These are phyloP conservation scores for Aaosphaeria arxii DNA, from an alignment of 2,329 filamentous ascomycete genomes.

Conservation along the genomic window DNA sequence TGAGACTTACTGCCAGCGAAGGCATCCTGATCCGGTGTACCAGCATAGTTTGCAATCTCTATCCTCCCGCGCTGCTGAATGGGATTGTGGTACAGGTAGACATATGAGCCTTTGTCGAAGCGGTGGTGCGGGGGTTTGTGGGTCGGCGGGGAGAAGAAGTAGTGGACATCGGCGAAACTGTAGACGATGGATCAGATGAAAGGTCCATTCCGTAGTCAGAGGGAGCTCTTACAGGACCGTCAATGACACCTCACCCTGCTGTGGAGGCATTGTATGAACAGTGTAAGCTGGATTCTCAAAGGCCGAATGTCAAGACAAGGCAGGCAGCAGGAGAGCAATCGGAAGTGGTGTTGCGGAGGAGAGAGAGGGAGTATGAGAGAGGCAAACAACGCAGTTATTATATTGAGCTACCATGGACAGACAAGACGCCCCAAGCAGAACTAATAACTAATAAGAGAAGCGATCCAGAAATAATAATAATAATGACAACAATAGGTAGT, in stretches of 20 bases:
- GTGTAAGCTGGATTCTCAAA: slow-evolving; percentile 2
- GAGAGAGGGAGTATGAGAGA: background rate
- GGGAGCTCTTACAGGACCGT: slow-evolving; percentile 43
- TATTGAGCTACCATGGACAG: background rate
- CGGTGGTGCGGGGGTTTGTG: slow-evolving; percentile 71
- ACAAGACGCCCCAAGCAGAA: background rate
- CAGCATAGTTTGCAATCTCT: slow-evolving; percentile 73
- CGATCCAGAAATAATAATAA: too few relatives aligned
- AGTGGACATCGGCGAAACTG: slow-evolving; percentile 77
- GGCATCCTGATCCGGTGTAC: slow-evolving; percentile 73
- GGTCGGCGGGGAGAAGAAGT: slow-evolving; percentile 69
- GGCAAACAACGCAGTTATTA: background rate
- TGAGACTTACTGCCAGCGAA: slow-evolving; percentile 70
- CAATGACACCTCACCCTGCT: slow-evolving; percentile 46
- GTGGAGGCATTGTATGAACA: slow-evolving; percentile 43
- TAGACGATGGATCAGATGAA: slow-evolving; percentile 1
- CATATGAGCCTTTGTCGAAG: slow-evolving; percentile 76
- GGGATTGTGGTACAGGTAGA: slow-evolving; percentile 76
- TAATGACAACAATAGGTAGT: too few relatives aligned
- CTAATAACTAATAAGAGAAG: background rate
- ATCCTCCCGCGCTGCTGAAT: slow-evolving; percentile 65
- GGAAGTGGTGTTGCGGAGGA: background rate
- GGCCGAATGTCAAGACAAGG: slow-evolving; percentile 9
- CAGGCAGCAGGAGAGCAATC: background rate
- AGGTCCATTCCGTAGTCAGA: too few relatives aligned